Percentiles rank a stretch among this genome's conserved stretches.
Evolutionary conservation across 768 basidiomycete genomes (phyloP).

Genomic region (Boletus vinaceobasis): DNA sequence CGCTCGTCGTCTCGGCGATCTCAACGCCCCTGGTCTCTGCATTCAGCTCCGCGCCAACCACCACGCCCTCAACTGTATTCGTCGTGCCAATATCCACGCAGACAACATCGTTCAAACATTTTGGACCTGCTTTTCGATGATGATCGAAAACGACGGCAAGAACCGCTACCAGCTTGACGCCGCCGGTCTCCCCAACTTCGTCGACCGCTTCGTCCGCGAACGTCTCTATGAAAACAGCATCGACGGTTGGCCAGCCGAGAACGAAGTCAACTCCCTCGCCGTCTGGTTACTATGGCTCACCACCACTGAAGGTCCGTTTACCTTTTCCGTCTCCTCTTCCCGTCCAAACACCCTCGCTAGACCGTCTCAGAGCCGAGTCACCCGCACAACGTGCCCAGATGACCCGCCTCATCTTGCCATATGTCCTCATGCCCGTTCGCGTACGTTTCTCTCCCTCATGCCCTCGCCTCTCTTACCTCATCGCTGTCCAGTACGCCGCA

Average conservation of each 20-base stretch:
- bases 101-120: slow-evolving; percentile 33
- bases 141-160: slow-evolving; percentile 66
- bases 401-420: slow-evolving; percentile 39
- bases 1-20: slow-evolving; percentile 46
- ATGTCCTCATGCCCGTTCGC: slow-evolving; percentile 48
- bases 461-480: slow-evolving; percentile 10
- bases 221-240: slow-evolving; percentile 42
- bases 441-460: slow-evolving; percentile 24
- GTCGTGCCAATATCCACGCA: slow-evolving; percentile 35
- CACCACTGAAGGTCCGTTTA: slow-evolving; percentile 45
- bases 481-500: slow-evolving; percentile 44
- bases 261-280: slow-evolving; percentile 45
- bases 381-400: slow-evolving; percentile 27
- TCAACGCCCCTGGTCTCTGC: slow-evolving; percentile 36
- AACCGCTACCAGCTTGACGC: slow-evolving; percentile 55
- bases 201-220: slow-evolving; percentile 43
- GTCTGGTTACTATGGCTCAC: slow-evolving; percentile 67
- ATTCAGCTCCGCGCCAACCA: slow-evolving; percentile 40
- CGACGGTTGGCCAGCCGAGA: slow-evolving; percentile 60
- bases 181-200: slow-evolving; percentile 47
- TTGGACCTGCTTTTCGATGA: slow-evolving; percentile 50
- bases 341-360: slow-evolving; percentile 25
- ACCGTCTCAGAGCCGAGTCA: slow-evolving; percentile 27
- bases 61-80: slow-evolving; percentile 28
- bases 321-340: background rate